These are phyloP conservation scores for Didymella pomorum DNA, from an alignment of 2,329 filamentous ascomycete genomes.

Conservation along the genomic window DNA sequence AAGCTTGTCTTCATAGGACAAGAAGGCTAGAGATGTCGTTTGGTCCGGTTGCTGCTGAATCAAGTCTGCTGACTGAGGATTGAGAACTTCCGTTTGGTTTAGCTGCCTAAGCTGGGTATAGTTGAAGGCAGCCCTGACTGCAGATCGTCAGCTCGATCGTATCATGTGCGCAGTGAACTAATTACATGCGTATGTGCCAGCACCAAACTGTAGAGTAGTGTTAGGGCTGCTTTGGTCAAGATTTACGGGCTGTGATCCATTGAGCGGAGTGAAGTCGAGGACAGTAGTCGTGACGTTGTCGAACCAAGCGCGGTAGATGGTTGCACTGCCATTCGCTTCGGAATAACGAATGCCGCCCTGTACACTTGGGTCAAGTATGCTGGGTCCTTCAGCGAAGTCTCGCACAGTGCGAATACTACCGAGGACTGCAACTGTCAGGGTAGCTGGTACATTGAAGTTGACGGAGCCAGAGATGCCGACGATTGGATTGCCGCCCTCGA, in stretches of 20 bases:
- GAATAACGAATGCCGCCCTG: slow-evolving; percentile 62
- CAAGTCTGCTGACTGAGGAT: slow-evolving; percentile 56
- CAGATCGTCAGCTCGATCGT: background rate
- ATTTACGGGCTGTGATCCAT: slow-evolving; percentile 43
- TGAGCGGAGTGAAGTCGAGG: slow-evolving; percentile 55
- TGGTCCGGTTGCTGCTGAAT: slow-evolving; percentile 57
- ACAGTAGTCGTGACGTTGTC: slow-evolving; percentile 67
- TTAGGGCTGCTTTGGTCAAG: slow-evolving; percentile 35
- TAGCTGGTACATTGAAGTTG: slow-evolving; percentile 65
- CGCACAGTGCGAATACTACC: slow-evolving; percentile 70
- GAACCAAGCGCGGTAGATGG: slow-evolving; percentile 65
- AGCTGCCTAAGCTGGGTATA: slow-evolving; percentile 69
- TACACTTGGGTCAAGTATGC: slow-evolving; percentile 60
- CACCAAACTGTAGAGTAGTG: slow-evolving; percentile 54
- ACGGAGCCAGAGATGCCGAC: slow-evolving; percentile 64
- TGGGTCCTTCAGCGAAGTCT: slow-evolving; percentile 66
- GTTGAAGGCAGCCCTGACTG: slow-evolving; percentile 65
- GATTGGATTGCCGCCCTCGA: slow-evolving; percentile 48
- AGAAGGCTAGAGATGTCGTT: slow-evolving; percentile 65
- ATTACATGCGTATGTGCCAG: slow-evolving; percentile 62
- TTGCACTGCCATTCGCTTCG: slow-evolving; percentile 54
- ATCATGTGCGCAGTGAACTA: too few species aligned
- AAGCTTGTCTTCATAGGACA: slow-evolving; percentile 70
- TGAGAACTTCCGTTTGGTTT: slow-evolving; percentile 60
- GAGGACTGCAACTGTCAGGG: slow-evolving; percentile 64